Percentiles rank a stretch among this genome's conserved stretches.
phyloP scores from a whole-genome alignment of 148 eudicot genomes.

The Chenopodium suecicum region DNA sequence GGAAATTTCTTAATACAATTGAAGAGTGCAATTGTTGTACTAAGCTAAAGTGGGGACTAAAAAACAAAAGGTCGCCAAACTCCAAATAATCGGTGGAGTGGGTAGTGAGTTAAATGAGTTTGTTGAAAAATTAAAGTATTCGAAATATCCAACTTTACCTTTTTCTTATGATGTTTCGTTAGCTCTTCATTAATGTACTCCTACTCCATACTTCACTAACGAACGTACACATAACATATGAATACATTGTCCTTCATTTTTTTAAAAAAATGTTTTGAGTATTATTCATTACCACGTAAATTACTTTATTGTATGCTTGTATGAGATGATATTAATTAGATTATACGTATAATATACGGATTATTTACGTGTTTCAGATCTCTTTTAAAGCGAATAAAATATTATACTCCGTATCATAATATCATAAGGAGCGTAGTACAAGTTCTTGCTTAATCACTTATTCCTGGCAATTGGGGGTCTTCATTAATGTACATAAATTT shows the following conservation, averaged over 20 bases:
- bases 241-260: background rate
- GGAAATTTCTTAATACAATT: too few relatives aligned
- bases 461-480: background rate
- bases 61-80: conserved; percentile 7
- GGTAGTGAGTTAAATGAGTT: conserved; percentile 29
- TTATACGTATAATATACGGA: too few relatives aligned
- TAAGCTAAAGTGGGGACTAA: background rate
- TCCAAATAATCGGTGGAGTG: conserved; percentile 19
- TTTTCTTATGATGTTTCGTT: background rate
- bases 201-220: background rate
- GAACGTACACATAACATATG: background rate
- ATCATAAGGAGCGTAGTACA: too few relatives aligned
- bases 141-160: background rate
- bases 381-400: too few relatives aligned
- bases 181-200: conserved; percentile 10
- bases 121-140: conserved; percentile 15
- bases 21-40: background rate
- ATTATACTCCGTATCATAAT: too few relatives aligned
- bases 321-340: too few relatives aligned
- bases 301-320: too few relatives aligned
- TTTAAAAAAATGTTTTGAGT: too few relatives aligned
- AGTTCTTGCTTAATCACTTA: too few relatives aligned
- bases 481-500: background rate
- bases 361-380: too few relatives aligned
- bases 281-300: background rate